phyloP scores from a whole-genome alignment of 768 basidiomycete species.

The Lactarius hengduanensis region DNA sequence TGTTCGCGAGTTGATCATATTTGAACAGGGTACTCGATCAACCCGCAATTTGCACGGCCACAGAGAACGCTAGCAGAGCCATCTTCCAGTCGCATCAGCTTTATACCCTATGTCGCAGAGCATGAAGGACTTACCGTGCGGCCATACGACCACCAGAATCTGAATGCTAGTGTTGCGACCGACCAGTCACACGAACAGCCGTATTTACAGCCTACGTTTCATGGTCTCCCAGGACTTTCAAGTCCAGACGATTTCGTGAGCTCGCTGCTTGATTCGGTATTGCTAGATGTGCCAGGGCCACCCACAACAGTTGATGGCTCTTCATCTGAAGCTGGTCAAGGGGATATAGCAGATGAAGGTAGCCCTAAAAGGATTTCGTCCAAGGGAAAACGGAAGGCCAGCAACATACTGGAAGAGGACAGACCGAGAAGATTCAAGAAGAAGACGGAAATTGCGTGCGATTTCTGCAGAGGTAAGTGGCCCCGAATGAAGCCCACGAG shows the following conservation, averaged over 20 bases:
- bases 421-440: conserved; percentile 29
- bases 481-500: conserved; percentile 13
- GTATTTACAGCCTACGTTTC: conserved; percentile 12
- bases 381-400: conserved; percentile 23
- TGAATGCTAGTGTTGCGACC: conserved; percentile 1
- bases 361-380: conserved; percentile 8
- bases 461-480: conserved; percentile 71
- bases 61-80: conserved; percentile 21
- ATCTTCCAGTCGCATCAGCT: conserved; percentile 21
- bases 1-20: neutral
- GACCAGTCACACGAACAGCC: conserved; percentile 7
- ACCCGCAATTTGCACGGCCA: conserved; percentile 9
- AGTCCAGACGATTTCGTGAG: conserved; percentile 17
- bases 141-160: conserved; percentile 8
- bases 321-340: conserved; percentile 22
- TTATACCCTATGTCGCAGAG: conserved; percentile 18
- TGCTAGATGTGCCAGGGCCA: conserved; percentile 16
- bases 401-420: conserved; percentile 4
- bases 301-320: conserved; percentile 20
- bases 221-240: conserved; percentile 5
- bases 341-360: conserved; percentile 14
- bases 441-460: conserved; percentile 67
- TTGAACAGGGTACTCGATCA: conserved; percentile 9
- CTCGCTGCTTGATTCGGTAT: conserved; percentile 17
- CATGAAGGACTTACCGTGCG: conserved; percentile 16